Conservation (phyloP, 305 asterid species). For the Nicotiana rustica region DNA sequence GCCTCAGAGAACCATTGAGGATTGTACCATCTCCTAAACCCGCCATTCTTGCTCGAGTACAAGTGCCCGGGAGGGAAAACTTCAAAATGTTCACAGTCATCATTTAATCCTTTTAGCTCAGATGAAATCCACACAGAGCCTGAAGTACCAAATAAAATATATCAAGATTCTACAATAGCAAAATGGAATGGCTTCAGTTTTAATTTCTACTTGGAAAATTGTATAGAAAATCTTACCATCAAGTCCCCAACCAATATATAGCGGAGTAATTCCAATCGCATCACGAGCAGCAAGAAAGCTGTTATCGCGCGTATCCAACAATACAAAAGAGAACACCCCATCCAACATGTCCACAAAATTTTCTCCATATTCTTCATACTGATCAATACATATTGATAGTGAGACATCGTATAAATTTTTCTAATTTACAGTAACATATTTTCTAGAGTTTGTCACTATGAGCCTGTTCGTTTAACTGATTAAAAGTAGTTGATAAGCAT, state of each 20-base stretch:
- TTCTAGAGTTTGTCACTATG: neutral
- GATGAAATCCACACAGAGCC: conserved; percentile 97
- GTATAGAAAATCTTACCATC: conserved; percentile 55
- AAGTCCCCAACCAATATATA: conserved; percentile 97
- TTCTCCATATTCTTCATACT: conserved; percentile 97
- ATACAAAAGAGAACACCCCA: conserved; percentile 95
- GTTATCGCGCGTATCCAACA: conserved; percentile 86
- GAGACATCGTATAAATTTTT: neutral
- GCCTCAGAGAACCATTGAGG: conserved; percentile 91
- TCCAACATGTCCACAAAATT: conserved; percentile 89
- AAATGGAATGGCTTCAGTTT: neutral
- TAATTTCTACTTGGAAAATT: neutral
- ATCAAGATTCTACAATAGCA: neutral
- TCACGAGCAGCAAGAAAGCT: conserved; percentile 95
- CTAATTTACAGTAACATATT: neutral
- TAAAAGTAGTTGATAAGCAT: neutral
- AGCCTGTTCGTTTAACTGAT: neutral
- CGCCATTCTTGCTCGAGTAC: conserved; percentile 86
- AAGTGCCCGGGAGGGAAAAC: conserved; percentile 93
- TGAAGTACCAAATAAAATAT: conserved; percentile 34
- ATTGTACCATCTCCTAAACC: conserved; percentile 84
- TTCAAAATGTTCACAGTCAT: conserved; percentile 94
- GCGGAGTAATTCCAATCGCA: conserved; percentile 93
- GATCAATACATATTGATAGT: conserved; percentile 19
- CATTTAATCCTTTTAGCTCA: conserved; percentile 84